Evolutionary conservation across 2,329 filamentous ascomycete species (phyloP).

Genomic region (Scortechinia acanthostroma): DNA sequence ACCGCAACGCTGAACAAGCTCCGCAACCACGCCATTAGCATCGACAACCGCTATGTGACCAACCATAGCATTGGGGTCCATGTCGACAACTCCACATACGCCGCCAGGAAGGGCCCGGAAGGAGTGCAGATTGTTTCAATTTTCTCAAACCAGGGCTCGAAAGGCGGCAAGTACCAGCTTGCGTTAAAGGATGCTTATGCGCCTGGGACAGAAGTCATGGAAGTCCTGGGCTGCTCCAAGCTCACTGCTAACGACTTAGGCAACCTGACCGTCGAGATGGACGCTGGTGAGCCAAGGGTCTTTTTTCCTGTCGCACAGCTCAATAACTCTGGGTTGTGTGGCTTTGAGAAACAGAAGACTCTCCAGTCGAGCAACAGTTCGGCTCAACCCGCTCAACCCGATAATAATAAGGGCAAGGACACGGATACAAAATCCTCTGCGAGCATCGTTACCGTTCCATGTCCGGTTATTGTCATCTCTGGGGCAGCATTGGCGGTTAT

Average conservation of each 20-base stretch:
- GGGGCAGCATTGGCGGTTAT: too few species aligned
- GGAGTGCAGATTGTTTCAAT: constrained; percentile 20
- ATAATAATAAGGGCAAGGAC: too few species aligned
- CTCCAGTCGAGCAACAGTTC: too few species aligned
- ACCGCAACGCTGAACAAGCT: constrained; percentile 33
- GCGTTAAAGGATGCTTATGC: constrained; percentile 27
- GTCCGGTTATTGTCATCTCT: too few species aligned
- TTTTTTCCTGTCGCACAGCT: constrained; percentile 24
- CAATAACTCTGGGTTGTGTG: constrained; percentile 22
- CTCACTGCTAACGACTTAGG: constrained; percentile 31
- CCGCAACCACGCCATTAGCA: constrained; percentile 15
- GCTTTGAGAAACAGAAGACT: too few species aligned
- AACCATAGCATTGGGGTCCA: constrained; percentile 23
- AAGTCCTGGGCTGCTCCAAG: constrained; percentile 32
- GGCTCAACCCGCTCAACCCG: too few species aligned
- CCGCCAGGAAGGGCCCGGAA: constrained; percentile 31
- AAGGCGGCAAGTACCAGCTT: constrained; percentile 17
- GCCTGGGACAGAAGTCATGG: constrained; percentile 19
- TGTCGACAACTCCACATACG: constrained; percentile 28
- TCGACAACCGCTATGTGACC: neutral
- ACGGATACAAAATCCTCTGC: too few species aligned
- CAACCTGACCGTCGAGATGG: constrained; percentile 30
- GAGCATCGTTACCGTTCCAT: too few species aligned
- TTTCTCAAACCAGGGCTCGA: constrained; percentile 22
- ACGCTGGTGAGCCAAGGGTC: constrained; percentile 29